phyloP scores from a whole-genome alignment of 176 grass and related monocot genomes.

The Zoysia pacifica region DNA sequence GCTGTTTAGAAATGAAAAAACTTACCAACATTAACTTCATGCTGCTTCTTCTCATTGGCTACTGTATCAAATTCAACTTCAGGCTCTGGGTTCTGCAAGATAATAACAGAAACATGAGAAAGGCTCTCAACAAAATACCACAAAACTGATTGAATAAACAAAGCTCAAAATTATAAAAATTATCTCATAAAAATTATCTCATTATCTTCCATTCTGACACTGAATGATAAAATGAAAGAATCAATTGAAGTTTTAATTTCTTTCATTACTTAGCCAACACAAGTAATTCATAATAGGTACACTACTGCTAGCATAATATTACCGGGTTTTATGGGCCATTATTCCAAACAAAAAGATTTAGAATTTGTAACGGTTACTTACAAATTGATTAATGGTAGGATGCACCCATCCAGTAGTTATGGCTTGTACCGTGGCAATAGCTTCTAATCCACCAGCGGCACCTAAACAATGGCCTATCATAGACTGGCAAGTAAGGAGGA shows the following conservation, averaged over 20 bases:
- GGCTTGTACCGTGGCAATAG: slow-evolving; percentile 59
- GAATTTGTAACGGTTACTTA: slow-evolving; percentile 30
- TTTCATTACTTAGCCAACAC: not conserved
- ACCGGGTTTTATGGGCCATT: not conserved
- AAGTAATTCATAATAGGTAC: not conserved
- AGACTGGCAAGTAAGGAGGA: slow-evolving; percentile 43
- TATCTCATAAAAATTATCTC: not conserved
- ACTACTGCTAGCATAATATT: not conserved
- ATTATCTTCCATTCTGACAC: slow-evolving; percentile 6
- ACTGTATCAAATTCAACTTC: slow-evolving; percentile 66
- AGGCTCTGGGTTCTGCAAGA: slow-evolving; percentile 49
- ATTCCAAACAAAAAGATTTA: not conserved
- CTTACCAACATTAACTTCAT: slow-evolving; percentile 64
- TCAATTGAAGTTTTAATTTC: not conserved
- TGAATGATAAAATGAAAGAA: not conserved
- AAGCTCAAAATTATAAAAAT: not conserved
- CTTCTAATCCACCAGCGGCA: slow-evolving; percentile 58
- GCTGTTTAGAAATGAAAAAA: slow-evolving; percentile 4
- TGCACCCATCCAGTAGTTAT: slow-evolving; percentile 63
- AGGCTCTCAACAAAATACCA: not conserved
- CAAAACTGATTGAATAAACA: not conserved
- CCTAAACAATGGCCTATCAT: slow-evolving; percentile 72
- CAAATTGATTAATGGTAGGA: slow-evolving; percentile 70
- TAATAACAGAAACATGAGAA: slow-evolving; percentile 6
- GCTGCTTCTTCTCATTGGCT: slow-evolving; percentile 56